These are phyloP conservation scores for Penicillium atrosanguineum DNA, from an alignment of 495 filamentous ascomycete genomes.

Conservation along the genomic window DNA sequence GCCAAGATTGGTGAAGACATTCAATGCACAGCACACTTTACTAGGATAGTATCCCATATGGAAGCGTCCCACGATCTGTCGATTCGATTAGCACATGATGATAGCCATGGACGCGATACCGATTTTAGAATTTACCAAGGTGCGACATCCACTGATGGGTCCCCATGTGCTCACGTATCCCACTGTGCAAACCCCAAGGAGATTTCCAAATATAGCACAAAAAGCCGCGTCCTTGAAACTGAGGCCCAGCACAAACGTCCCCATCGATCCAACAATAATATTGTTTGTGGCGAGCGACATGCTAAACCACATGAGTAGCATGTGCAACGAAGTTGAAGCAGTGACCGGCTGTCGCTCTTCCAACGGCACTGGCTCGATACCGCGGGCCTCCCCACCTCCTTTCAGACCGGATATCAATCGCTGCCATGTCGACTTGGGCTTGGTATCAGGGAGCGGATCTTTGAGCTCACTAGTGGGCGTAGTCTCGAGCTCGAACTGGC, in stretches of 20 bases:
- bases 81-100: slow-evolving; percentile 4
- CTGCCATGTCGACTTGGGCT: slow-evolving; percentile 23
- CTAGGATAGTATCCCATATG: slow-evolving; percentile 78
- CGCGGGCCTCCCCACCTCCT: slow-evolving; percentile 61
- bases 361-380: slow-evolving; percentile 63
- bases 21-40: slow-evolving; percentile 64
- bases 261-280: slow-evolving; percentile 66
- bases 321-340: slow-evolving; percentile 50
- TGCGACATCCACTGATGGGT: slow-evolving; percentile 66
- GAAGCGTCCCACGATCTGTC: slow-evolving; percentile 64
- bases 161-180: slow-evolving; percentile 76
- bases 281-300: slow-evolving; percentile 74
- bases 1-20: slow-evolving; percentile 67
- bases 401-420: slow-evolving; percentile 39
- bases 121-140: slow-evolving; percentile 55
- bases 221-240: slow-evolving; percentile 66
- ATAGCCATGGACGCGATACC: background rate
- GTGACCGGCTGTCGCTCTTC: slow-evolving; percentile 46
- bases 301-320: slow-evolving; percentile 69
- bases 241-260: slow-evolving; percentile 60
- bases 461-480: slow-evolving; percentile 19
- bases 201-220: slow-evolving; percentile 59
- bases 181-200: slow-evolving; percentile 58
- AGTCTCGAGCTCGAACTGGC: slow-evolving; percentile 18
- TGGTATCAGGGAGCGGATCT: slow-evolving; percentile 4